Evolutionary conservation across 2,329 filamentous ascomycete species (phyloP).

Genomic region (Penicillium corylophilum): DNA sequence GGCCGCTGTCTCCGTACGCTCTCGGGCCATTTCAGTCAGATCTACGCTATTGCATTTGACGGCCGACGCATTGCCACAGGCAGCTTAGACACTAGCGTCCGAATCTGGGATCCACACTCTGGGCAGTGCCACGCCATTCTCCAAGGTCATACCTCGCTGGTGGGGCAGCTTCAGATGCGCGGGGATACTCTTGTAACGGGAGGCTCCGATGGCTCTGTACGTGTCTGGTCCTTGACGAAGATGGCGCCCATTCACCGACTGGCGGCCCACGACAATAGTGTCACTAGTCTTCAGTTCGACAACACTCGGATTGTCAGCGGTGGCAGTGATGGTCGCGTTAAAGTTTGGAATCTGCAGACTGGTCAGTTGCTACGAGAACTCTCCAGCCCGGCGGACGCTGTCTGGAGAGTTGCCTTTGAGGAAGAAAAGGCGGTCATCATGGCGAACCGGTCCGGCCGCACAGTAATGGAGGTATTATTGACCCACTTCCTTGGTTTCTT

Average conservation of each 20-base stretch:
- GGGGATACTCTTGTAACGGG: constrained; percentile 93
- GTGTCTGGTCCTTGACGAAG: constrained; percentile 90
- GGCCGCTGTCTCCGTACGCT: constrained; percentile 88
- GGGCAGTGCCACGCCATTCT: constrained; percentile 87
- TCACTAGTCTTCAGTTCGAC: constrained; percentile 96
- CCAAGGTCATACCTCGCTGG: constrained; percentile 93
- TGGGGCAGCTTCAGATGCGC: constrained; percentile 94
- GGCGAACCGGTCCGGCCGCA: constrained; percentile 78
- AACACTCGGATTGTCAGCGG: constrained; percentile 93
- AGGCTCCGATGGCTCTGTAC: constrained; percentile 90
- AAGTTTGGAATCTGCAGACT: constrained; percentile 95
- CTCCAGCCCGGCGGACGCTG: constrained; percentile 85
- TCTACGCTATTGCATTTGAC: constrained; percentile 97
- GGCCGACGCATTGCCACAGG: constrained; percentile 90
- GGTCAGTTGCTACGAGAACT: constrained; percentile 88
- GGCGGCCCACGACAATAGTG: constrained; percentile 96
- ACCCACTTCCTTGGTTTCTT: not conserved
- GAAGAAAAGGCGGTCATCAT: constrained; percentile 98
- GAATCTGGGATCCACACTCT: constrained; percentile 91
- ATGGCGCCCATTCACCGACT: constrained; percentile 91
- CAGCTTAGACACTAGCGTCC: constrained; percentile 91
- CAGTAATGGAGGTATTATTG: constrained; percentile 88
- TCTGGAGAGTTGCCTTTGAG: constrained; percentile 97
- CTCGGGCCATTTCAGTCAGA: constrained; percentile 94
- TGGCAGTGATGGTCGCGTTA: constrained; percentile 94